A percentile compares a stretch with the other conserved stretches of the same genome.
phyloP scores from a whole-genome alignment of 164 flowering plant species.

The Hamamelis virginiana region DNA sequence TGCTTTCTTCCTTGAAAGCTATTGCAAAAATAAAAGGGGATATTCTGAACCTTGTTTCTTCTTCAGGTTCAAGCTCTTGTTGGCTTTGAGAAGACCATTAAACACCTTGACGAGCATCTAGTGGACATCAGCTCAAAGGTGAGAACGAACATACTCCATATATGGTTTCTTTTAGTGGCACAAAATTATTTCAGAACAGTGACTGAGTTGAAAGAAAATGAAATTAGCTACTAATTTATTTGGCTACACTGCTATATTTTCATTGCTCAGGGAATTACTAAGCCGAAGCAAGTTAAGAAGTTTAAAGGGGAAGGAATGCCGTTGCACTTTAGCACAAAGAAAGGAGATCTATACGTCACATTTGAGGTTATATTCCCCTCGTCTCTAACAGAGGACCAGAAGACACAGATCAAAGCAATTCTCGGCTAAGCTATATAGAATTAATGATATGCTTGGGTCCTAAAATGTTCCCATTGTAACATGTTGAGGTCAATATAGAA shows the following conservation, averaged over 20 bases:
- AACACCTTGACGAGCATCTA: slow-evolving; percentile 88
- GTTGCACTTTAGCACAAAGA: slow-evolving; percentile 75
- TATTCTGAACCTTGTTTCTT: slow-evolving; percentile 8
- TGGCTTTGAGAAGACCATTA: slow-evolving; percentile 92
- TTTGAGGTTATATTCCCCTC: slow-evolving; percentile 92
- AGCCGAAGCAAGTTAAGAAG: slow-evolving; percentile 90
- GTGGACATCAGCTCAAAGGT: slow-evolving; percentile 89
- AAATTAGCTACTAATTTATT: not conserved
- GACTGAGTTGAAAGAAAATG: no score
- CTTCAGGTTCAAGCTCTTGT: slow-evolving; percentile 93
- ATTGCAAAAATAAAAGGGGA: no score
- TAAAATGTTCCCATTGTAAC: slow-evolving; percentile 32
- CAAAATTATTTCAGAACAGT: not conserved
- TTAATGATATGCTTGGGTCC: slow-evolving; percentile 6
- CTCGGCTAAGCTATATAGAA: slow-evolving; percentile 41
- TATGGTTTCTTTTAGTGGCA: not conserved
- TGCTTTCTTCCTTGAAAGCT: no score
- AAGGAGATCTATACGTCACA: slow-evolving; percentile 80
- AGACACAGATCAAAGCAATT: slow-evolving; percentile 70
- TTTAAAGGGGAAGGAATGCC: slow-evolving; percentile 99
- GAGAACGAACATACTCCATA: slow-evolving; percentile 5
- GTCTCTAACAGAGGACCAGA: slow-evolving; percentile 86
- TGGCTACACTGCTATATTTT: not conserved
- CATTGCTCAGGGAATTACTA: slow-evolving; percentile 75
- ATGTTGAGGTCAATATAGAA: slow-evolving; percentile 13